Base-by-base conservation (phyloP, 1,139 yeast genomes). In the Yamadazyma pseudoaaseri region DNA sequence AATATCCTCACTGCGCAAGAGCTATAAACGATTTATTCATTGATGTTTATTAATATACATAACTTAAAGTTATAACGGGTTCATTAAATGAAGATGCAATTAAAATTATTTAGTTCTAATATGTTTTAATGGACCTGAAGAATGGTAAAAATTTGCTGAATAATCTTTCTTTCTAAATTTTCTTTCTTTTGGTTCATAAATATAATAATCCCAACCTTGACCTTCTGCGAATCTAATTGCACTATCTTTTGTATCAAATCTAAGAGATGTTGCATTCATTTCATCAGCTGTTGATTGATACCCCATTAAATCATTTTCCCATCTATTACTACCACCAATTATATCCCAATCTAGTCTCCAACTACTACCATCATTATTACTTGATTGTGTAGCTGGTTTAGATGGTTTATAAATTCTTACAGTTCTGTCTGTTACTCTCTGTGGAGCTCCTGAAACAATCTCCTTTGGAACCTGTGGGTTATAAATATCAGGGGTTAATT, bases 341-440 rank as follows among this genome's bases (percentile, higher is more conserved):
- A 84, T 76, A 52, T 86, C 95, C 92, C 94, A 86, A 61, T 86
- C 95, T 43, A 86, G 56, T 53, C 77, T 78, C 96, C 96, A 86
- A 48, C 62, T 64, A 43, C 61, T 58, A 11, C 76, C 73, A 50
- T 76, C 73, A 50, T 68, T 65, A 41, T 64, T 60, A 11, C 90
- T 86, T 27, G 86, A 78, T 63, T 86, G 96, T 20, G 94, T 86
- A 27, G 95, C 94, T 9, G 89, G 73, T 62, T 84, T 83, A 43
- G 89, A 62, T 52, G 83, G 89, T 58, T 81, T 76, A 60, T 70
- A 86, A 52, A 86, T 86, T 58, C 94, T 76, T 5, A 82, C 95
- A 20, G 79, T 73, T 59, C 96, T 74, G 45, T 70, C 65, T 33
- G 80, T 73, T 37, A 74, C 59, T 39, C 82, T 62, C 38, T 79